Base-by-base conservation (phyloP, 176 grass and related monocot species). In the Elaeis guineensis region DNA sequence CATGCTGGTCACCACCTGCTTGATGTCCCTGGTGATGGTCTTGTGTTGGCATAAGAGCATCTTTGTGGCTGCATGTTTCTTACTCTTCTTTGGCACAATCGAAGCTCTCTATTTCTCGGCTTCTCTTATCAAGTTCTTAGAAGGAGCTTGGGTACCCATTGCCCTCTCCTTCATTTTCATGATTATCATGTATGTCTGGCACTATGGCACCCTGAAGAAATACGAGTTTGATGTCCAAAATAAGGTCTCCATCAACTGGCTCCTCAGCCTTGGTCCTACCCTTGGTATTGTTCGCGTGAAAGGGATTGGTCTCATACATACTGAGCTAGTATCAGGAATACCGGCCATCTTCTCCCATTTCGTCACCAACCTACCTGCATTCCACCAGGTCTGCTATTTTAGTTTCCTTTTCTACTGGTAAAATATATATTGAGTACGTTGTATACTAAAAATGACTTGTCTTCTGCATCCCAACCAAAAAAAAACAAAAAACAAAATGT, bases 11-110 rank as follows among this genome's bases (percentile, higher is more conserved):
- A 98, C 93, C 2, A 92, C 93, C 15, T 92, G 87, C 44, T 65
- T 98, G 70, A 98, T 98, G 93, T 98, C 93, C 6, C 57, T 98
- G 21, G 93, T 92, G 82, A 98, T 98, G 61, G 87, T 92, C 48
- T 12, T 98, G 55, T 90, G 87, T 57, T 98, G 93, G 93, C 78
- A 79, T n/a, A 98, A 65, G 81, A 98, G 84, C 67, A 89, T 98
- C 50, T 78, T 92, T 49, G 18, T 91, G 16, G 93, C 93, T 0
- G 51, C 92, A 8, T 73, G 49, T 26, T 98, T 98, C 77, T 81
- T 98, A 48, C 53, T 92, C 62, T 92, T 98, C 81, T 98, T 98
- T 6, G 93, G 93, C 16, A 85, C 87, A 49, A 89, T 92, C 12
- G 93, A 98, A 74, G 87, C 87, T 0, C 82, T 98, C 5, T 98